Evolutionary conservation across 139 green algal genomes (phyloP).

Genomic region (Penium margaritaceum): DNA sequence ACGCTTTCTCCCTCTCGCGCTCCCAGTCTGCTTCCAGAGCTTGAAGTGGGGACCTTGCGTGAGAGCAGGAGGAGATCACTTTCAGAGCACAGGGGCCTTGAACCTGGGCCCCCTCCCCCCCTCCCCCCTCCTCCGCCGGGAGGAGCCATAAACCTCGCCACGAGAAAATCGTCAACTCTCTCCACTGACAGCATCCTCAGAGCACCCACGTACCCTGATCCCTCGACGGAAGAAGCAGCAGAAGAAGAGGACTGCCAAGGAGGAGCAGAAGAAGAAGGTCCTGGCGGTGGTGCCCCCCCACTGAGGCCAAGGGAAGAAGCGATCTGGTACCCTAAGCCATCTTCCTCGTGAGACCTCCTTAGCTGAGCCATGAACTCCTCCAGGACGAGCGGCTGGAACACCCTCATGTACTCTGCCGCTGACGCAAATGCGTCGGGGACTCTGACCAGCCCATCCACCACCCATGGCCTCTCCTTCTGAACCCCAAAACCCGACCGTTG

Average conservation of each 20-base stretch:
- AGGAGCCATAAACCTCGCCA: constrained; percentile 25
- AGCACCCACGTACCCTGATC: constrained; percentile 3
- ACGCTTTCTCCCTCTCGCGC: background rate
- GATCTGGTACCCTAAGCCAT: no score
- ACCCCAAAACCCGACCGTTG: no score
- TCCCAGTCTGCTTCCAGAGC: background rate
- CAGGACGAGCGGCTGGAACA: constrained; percentile 34
- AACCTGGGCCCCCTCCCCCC: background rate
- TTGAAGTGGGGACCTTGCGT: background rate
- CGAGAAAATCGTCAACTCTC: constrained; percentile 27
- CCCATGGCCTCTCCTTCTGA: no score
- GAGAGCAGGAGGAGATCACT: constrained; percentile 37
- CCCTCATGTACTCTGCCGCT: constrained; percentile 9
- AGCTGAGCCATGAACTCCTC: constrained; percentile 46
- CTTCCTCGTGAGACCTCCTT: constrained; percentile 19
- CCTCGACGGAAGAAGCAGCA: no score
- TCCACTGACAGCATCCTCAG: constrained; percentile 35
- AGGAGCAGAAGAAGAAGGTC: no score
- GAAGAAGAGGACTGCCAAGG: no score
- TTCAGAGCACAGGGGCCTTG: constrained; percentile 11
- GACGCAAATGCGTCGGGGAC: constrained; percentile 28
- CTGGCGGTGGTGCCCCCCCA: no score
- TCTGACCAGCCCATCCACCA: constrained; percentile 12
- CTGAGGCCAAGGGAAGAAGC: no score
- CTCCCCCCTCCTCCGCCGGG: no score